Percentiles rank a stretch among this genome's conserved stretches.
These are phyloP conservation scores for Xylariaceae sp. DNA, from an alignment of 2,329 filamentous ascomycete genomes.

Conservation along the genomic window DNA sequence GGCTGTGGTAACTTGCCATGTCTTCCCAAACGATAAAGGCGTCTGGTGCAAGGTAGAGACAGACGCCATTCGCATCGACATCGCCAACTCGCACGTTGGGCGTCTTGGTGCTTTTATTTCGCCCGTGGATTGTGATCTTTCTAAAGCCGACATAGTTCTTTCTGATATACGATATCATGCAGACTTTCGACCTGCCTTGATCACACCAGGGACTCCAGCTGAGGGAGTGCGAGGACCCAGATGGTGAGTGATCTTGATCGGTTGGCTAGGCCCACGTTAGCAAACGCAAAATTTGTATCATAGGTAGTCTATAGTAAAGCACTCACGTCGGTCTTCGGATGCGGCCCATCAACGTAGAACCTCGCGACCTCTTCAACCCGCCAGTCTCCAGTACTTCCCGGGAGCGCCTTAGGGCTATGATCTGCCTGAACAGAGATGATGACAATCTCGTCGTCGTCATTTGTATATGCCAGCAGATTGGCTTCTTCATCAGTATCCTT, in stretches of 20 bases:
- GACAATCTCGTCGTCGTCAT: slow-evolving; percentile 52
- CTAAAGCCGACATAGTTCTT: slow-evolving; percentile 60
- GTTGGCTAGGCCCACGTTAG: slow-evolving; percentile 25
- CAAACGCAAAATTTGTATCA: neutral
- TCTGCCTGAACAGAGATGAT: slow-evolving; percentile 51
- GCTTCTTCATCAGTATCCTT: slow-evolving; percentile 44
- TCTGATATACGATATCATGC: slow-evolving; percentile 54
- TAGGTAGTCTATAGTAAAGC: neutral
- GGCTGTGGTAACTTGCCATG: slow-evolving; percentile 40
- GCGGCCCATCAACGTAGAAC: slow-evolving; percentile 52
- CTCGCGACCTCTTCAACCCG: slow-evolving; percentile 52
- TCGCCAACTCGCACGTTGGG: slow-evolving; percentile 45
- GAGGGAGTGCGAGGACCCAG: slow-evolving; percentile 53
- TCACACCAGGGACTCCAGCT: slow-evolving; percentile 59
- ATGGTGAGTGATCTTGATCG: slow-evolving; percentile 54
- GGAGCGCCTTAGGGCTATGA: slow-evolving; percentile 29
- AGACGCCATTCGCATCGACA: slow-evolving; percentile 50
- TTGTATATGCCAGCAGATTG: slow-evolving; percentile 55
- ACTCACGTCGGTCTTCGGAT: slow-evolving; percentile 41
- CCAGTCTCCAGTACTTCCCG: slow-evolving; percentile 43
- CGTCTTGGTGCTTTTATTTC: slow-evolving; percentile 40
- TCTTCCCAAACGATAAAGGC: slow-evolving; percentile 61
- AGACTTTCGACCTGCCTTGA: slow-evolving; percentile 39
- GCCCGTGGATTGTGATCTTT: slow-evolving; percentile 45
- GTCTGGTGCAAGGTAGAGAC: slow-evolving; percentile 53